A percentile compares a stretch with the other conserved stretches of the same genome.
These are phyloP conservation scores for Chimonanthus praecox DNA, from an alignment of 164 flowering plant genomes.

Conservation along the genomic window DNA sequence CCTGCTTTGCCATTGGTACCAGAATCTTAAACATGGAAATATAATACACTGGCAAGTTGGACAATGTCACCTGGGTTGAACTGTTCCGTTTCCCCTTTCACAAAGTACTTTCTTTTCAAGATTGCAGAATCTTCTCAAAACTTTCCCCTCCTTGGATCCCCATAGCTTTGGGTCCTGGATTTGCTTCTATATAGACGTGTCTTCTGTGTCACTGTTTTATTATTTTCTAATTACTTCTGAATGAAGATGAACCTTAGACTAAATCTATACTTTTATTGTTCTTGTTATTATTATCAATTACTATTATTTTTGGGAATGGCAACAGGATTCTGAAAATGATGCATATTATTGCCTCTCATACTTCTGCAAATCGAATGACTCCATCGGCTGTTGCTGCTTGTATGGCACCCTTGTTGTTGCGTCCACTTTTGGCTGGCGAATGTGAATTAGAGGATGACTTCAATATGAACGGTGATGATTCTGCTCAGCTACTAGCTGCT, in stretches of 20 bases:
- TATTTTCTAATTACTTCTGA: not conserved
- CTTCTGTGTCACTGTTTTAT: not conserved
- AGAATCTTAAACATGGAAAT: no score
- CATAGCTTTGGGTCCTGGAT: not conserved
- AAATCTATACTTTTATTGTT: not conserved
- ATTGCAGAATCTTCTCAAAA: no score
- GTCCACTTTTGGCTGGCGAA: conserved; percentile 96
- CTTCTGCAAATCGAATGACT: conserved; percentile 90
- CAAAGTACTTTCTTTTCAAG: no score
- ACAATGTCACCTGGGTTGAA: no score
- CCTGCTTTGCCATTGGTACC: no score
- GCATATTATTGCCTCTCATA: conserved; percentile 74
- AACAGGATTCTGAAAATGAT: conserved; percentile 91
- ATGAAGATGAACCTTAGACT: not conserved
- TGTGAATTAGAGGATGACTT: conserved; percentile 93
- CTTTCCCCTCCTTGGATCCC: not conserved
- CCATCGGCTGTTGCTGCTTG: conserved; percentile 99
- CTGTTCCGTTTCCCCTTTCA: no score
- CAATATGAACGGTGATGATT: conserved; percentile 70
- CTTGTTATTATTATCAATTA: not conserved
- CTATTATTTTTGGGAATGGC: not conserved
- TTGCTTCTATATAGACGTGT: not conserved
- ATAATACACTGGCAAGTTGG: no score
- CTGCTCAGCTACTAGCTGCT: conserved; percentile 98
- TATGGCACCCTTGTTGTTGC: conserved; percentile 95